phyloP scores from a whole-genome alignment of 176 grass and related monocot species.

The Olyra latifolia region DNA sequence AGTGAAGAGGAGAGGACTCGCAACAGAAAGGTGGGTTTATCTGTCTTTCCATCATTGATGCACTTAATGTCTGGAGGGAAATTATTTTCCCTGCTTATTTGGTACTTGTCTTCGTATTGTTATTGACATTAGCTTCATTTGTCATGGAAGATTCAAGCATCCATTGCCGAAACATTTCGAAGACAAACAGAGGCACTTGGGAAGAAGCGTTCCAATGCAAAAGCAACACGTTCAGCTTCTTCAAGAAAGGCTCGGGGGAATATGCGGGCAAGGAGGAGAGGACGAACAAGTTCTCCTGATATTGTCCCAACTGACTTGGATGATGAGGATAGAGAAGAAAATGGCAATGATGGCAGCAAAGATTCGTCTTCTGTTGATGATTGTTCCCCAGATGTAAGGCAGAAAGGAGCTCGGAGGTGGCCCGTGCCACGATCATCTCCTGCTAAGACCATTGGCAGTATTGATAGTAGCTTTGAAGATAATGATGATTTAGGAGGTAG shows the following conservation, averaged over 20 bases:
- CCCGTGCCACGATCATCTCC: slow-evolving; percentile 53
- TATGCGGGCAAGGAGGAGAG: slow-evolving; percentile 51
- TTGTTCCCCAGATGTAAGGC: slow-evolving; percentile 60
- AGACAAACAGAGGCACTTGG: slow-evolving; percentile 82
- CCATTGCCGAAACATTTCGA: slow-evolving; percentile 73
- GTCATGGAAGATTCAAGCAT: slow-evolving; percentile 76
- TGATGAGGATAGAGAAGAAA: slow-evolving; percentile 70
- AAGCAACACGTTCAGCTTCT: slow-evolving; percentile 32
- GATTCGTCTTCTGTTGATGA: slow-evolving; percentile 76
- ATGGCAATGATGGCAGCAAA: slow-evolving; percentile 72
- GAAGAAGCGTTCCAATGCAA: slow-evolving; percentile 54
- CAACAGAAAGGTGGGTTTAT: slow-evolving; percentile 66
- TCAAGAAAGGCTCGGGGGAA: slow-evolving; percentile 51
- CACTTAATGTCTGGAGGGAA: slow-evolving; percentile 9
- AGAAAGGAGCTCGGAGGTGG: slow-evolving; percentile 72
- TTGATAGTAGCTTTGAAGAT: slow-evolving; percentile 51
- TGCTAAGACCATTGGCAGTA: slow-evolving; percentile 36
- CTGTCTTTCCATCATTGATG: not conserved
- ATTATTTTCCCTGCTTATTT: slow-evolving; percentile 15
- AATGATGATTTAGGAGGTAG: slow-evolving; percentile 53
- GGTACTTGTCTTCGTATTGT: not conserved
- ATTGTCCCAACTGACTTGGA: slow-evolving; percentile 47
- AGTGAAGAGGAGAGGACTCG: slow-evolving; percentile 69
- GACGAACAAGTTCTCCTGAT: slow-evolving; percentile 53
- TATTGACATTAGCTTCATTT: slow-evolving; percentile 39